Percentiles rank a stretch among this genome's conserved stretches.
phyloP scores from a whole-genome alignment of 1,284 basidiomycete species.

The Porogramme epimiltina region DNA sequence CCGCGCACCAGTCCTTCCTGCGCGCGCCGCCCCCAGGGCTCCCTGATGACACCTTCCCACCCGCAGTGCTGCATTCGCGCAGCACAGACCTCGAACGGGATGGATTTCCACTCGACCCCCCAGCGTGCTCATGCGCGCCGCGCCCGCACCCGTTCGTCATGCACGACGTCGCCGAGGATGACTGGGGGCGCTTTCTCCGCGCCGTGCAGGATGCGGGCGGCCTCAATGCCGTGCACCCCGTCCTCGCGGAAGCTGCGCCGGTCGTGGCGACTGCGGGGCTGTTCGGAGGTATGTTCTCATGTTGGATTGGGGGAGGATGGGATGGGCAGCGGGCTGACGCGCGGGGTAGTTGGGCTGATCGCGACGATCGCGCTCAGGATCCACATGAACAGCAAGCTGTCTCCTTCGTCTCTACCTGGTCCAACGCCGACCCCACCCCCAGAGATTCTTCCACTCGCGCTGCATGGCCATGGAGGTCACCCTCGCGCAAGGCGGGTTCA shows the following conservation, averaged over 20 bases:
- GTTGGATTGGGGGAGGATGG: not conserved
- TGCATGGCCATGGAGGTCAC: conserved; percentile 21
- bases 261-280: conserved; percentile 2
- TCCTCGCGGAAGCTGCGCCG: conserved; percentile 14
- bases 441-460: conserved; percentile 26
- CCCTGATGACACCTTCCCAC: conserved; percentile 19
- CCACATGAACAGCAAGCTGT: conserved; percentile 9
- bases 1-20: not conserved
- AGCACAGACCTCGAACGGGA: conserved; percentile 13
- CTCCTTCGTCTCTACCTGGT: not conserved
- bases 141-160: conserved; percentile 24
- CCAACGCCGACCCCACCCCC: not conserved
- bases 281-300: conserved; percentile 1
- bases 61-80: conserved; percentile 12
- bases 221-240: conserved; percentile 3
- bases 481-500: conserved; percentile 17
- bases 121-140: conserved; percentile 14
- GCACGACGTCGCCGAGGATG: conserved; percentile 24
- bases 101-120: conserved; percentile 21
- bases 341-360: conserved; percentile 1
- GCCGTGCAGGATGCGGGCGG: conserved; percentile 18
- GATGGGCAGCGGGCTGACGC: not conserved
- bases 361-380: conserved; percentile 7
- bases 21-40: not conserved
- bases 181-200: conserved; percentile 23